Evolutionary conservation across 352 stramenopile genomes (phyloP).

Genomic region (Pythium periplocum): DNA sequence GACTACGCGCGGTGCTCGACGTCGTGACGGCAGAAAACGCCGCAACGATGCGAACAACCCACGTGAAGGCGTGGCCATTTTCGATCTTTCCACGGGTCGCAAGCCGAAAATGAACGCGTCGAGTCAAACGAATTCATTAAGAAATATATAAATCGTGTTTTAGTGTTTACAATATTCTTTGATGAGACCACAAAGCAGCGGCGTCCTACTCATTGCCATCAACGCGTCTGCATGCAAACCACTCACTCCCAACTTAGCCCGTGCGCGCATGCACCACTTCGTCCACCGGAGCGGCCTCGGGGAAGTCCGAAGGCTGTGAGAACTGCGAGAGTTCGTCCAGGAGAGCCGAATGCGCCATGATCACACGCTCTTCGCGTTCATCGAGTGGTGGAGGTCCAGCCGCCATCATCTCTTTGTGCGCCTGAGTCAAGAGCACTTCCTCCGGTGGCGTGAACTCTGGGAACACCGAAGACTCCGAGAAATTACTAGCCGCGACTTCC

Average conservation of each 20-base stretch:
- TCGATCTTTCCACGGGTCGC: too few species aligned
- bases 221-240: too few species aligned
- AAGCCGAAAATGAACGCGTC: too few species aligned
- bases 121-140: too few species aligned
- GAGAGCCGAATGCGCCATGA: conserved; percentile 30
- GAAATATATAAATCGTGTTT: too few species aligned
- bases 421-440: conserved; percentile 39
- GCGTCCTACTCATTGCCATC: too few species aligned
- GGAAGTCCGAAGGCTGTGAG: conserved; percentile 62
- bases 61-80: too few species aligned
- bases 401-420: conserved; percentile 17
- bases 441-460: conserved; percentile 56
- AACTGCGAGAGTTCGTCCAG: conserved; percentile 39
- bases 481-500: conserved; percentile 38
- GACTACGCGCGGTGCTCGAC: too few species aligned
- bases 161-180: too few species aligned
- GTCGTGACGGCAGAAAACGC: too few species aligned
- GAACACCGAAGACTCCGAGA: conserved; percentile 62
- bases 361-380: conserved; percentile 18
- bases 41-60: too few species aligned
- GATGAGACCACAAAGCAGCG: too few species aligned
- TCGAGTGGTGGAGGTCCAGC: conserved; percentile 2
- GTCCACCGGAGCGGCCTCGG: conserved; percentile 42
- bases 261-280: conserved; percentile 38
- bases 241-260: not conserved